Evolutionary conservation across 129 eudicot genomes (phyloP).

Genomic region (Chrysanthemum makinoi): DNA sequence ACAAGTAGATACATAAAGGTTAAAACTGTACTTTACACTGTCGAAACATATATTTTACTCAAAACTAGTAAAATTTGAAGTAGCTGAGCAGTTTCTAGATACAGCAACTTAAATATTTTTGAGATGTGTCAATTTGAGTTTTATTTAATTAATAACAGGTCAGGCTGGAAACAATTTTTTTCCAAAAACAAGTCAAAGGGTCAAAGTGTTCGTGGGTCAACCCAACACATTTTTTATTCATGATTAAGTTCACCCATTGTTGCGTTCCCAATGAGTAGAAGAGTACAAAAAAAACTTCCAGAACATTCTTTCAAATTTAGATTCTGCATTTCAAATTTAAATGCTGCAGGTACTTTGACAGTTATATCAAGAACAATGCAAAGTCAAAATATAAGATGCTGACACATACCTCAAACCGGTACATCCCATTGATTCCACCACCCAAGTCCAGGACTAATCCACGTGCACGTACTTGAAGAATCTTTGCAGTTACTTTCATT

Average conservation of each 20-base stretch:
- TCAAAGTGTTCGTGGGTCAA: neutral
- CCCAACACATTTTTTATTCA: neutral
- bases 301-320: no score
- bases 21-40: constrained; percentile 8
- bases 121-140: neutral
- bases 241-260: neutral
- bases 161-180: neutral
- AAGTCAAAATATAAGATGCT: neutral
- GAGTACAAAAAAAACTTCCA: neutral
- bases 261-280: neutral
- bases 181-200: neutral
- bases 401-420: constrained; percentile 69
- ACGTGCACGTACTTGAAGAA: constrained; percentile 74
- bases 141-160: neutral
- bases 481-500: constrained; percentile 57
- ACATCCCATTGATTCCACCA: constrained; percentile 77
- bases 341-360: neutral
- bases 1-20: constrained; percentile 22
- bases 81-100: neutral
- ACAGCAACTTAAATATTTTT: neutral
- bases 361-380: neutral
- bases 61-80: neutral
- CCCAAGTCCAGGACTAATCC: constrained; percentile 91
- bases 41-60: neutral
- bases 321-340: no score